phyloP scores from a whole-genome alignment of 352 stramenopile species.

The Thalassiosira livingstoniorum region DNA sequence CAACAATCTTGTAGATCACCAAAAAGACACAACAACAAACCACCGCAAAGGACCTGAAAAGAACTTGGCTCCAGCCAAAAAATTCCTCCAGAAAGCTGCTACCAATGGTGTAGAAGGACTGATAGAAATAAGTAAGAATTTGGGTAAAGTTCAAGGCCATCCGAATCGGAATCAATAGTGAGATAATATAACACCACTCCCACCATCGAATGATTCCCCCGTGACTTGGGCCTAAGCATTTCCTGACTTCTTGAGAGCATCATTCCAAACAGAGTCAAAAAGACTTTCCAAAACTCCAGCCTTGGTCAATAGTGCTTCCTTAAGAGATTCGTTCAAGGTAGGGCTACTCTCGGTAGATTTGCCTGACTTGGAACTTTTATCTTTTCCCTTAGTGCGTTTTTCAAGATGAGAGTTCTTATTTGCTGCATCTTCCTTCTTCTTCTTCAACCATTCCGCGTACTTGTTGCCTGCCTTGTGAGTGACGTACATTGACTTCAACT shows the following conservation, averaged over 20 bases:
- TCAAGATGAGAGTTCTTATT: neutral
- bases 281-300: constrained; percentile 19
- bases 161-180: too few species aligned
- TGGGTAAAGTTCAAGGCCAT: too few species aligned
- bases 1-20: too few species aligned
- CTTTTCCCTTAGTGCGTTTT: too few species aligned
- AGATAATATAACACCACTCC: too few species aligned
- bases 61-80: too few species aligned
- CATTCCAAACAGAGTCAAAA: constrained; percentile 21
- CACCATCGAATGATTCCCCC: neutral
- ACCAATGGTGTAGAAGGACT: too few species aligned
- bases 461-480: constrained; percentile 14
- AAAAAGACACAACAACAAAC: too few species aligned
- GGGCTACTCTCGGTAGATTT: constrained; percentile 3
- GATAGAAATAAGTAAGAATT: too few species aligned
- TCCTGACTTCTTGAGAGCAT: constrained; percentile 6
- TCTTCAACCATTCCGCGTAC: constrained; percentile 7
- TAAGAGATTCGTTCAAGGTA: neutral
- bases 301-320: constrained; percentile 3
- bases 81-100: too few species aligned
- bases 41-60: too few species aligned
- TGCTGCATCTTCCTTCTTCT: neutral
- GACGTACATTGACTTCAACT: constrained; percentile 13
- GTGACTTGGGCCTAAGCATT: constrained; percentile 13
- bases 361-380: neutral